Evolutionary conservation across 768 basidiomycete genomes (phyloP).

Genomic region (Pulveroboletus sp.): DNA sequence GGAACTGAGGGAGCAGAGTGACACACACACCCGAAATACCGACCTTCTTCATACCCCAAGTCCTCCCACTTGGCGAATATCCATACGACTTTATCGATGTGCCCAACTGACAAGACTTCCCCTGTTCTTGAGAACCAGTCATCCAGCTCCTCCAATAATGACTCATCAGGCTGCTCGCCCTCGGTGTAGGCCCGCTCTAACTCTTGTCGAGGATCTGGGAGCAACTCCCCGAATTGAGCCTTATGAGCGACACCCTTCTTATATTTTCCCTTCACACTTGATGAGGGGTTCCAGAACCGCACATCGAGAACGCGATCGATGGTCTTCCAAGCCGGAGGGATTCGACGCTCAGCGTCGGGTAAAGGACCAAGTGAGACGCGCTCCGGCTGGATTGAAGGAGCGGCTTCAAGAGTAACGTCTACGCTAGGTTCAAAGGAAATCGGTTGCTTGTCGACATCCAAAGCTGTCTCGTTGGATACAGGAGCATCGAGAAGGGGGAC

Average conservation of each 20-base stretch:
- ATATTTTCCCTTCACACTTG: constrained; percentile 9
- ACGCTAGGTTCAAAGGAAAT: constrained; percentile 40
- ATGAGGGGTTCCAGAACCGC: constrained; percentile 50
- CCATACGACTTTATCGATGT: constrained; percentile 67
- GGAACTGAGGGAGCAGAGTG: neutral
- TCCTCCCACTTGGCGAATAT: constrained; percentile 92
- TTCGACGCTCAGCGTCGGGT: constrained; percentile 65
- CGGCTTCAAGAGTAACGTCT: constrained; percentile 33
- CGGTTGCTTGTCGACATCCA: constrained; percentile 26
- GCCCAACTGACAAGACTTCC: constrained; percentile 36
- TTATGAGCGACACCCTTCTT: constrained; percentile 21
- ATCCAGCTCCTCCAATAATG: constrained; percentile 53
- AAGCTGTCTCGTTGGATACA: constrained; percentile 22
- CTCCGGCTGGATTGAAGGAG: constrained; percentile 27
- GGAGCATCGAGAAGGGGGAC: constrained; percentile 58
- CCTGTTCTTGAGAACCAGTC: constrained; percentile 47
- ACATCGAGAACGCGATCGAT: constrained; percentile 90
- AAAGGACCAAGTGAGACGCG: constrained; percentile 36
- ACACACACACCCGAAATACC: constrained; percentile 16
- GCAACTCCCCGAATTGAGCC: constrained; percentile 26
- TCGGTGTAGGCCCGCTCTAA: constrained; percentile 41
- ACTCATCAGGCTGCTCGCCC: constrained; percentile 60
- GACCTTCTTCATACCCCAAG: constrained; percentile 89
- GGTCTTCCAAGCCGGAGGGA: constrained; percentile 81
- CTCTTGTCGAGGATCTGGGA: constrained; percentile 21